These are phyloP conservation scores for Novymonas esmeraldas DNA, from an alignment of 208 protist genomes.

Conservation along the genomic window DNA sequence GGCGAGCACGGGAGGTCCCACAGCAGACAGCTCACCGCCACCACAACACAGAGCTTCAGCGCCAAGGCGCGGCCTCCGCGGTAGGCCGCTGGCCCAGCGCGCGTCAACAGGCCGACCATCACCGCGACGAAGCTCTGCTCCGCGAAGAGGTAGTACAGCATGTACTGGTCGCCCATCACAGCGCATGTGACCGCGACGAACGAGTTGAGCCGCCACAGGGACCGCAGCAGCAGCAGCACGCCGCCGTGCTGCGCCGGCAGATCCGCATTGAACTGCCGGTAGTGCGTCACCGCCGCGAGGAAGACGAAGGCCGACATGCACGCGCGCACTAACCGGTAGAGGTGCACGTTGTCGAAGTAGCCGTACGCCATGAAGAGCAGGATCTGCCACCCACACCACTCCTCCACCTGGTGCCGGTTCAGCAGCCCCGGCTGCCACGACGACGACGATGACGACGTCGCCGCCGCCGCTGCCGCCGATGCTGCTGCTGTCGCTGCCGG, in stretches of 20 bases:
- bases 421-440: slow-evolving; percentile 27
- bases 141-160: slow-evolving; percentile 94
- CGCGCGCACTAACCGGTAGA: slow-evolving; percentile 86
- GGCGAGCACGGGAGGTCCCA: slow-evolving; percentile 47
- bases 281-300: slow-evolving; percentile 93
- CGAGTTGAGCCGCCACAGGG: slow-evolving; percentile 87
- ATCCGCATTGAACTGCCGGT: slow-evolving; percentile 83
- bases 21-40: slow-evolving; percentile 42
- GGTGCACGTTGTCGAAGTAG: slow-evolving; percentile 77
- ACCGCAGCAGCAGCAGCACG: slow-evolving; percentile 43
- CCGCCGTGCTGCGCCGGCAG: slow-evolving; percentile 50
- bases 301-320: slow-evolving; percentile 92
- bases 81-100: slow-evolving; percentile 38
- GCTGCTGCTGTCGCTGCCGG: neutral
- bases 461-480: neutral
- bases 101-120: slow-evolving; percentile 49
- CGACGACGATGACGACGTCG: neutral
- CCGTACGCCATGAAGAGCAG: slow-evolving; percentile 89
- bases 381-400: slow-evolving; percentile 94
- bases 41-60: slow-evolving; percentile 39
- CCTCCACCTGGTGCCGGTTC: slow-evolving; percentile 86
- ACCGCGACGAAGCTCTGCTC: slow-evolving; percentile 90
- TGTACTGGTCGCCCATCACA: slow-evolving; percentile 66
- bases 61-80: slow-evolving; percentile 14
- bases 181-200: slow-evolving; percentile 67